Evolutionary conservation across 495 filamentous ascomycete genomes (phyloP).

Genomic region (Aspergillus sparsus): DNA sequence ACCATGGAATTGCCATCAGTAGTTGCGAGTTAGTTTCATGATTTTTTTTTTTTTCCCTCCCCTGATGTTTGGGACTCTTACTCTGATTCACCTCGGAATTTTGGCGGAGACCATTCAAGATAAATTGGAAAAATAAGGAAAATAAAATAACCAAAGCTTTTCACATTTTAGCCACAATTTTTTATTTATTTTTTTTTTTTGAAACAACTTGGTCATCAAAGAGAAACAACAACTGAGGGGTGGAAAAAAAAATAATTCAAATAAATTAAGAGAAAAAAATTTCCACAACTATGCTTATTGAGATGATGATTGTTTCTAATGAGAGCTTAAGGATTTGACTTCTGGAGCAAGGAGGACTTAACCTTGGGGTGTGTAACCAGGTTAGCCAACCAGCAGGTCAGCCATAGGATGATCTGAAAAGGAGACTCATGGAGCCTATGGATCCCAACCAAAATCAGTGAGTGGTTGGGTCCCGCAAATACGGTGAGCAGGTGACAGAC

Average conservation of each 20-base stretch:
- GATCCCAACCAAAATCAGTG: conserved; percentile 20
- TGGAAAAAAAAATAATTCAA: conserved; percentile 1
- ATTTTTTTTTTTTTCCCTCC: background rate
- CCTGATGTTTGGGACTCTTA: no score
- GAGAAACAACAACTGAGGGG: background rate
- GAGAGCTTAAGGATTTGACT: no score
- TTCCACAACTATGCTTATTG: no score
- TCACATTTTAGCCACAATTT: no score
- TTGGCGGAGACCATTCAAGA: no score
- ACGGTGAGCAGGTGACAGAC: conserved; percentile 22
- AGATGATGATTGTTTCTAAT: no score
- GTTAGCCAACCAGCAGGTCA: conserved; percentile 14
- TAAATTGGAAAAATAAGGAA: no score
- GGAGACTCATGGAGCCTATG: conserved; percentile 17
- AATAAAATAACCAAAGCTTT: no score
- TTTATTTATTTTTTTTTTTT: background rate
- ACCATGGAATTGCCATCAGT: conserved; percentile 1
- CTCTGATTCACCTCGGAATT: no score
- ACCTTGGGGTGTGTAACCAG: conserved; percentile 15
- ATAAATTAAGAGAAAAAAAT: no score
- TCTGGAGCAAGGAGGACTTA: background rate
- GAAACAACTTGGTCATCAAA: background rate
- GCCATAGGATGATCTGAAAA: conserved; percentile 23
- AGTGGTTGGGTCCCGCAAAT: conserved; percentile 25
- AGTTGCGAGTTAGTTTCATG: conserved; percentile 6